These are phyloP conservation scores for Oidium heveae DNA, from an alignment of 2,329 filamentous ascomycete genomes.

Conservation along the genomic window DNA sequence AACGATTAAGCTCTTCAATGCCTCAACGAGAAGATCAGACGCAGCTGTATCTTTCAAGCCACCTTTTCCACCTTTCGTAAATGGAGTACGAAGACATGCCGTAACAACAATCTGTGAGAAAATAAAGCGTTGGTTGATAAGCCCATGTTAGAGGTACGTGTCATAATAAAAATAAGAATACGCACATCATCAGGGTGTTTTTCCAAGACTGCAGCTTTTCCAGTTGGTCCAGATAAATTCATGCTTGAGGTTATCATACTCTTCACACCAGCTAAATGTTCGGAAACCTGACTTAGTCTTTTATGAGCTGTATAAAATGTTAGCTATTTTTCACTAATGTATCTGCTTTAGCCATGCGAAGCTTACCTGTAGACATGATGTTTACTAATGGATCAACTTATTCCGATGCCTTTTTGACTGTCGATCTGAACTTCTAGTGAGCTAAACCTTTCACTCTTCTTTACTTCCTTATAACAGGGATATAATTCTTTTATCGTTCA, in stretches of 20 bases:
- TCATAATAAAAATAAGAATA: neutral
- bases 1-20: slow-evolving; percentile 56
- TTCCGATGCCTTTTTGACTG: too few relatives aligned
- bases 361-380: neutral
- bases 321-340: neutral
- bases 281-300: slow-evolving; percentile 26
- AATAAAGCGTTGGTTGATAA: slow-evolving; percentile 4
- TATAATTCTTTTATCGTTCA: too few relatives aligned
- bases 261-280: slow-evolving; percentile 27
- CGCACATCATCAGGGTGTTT: slow-evolving; percentile 43
- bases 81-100: slow-evolving; percentile 67
- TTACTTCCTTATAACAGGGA: too few relatives aligned
- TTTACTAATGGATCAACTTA: too few relatives aligned
- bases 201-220: slow-evolving; percentile 22
- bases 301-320: slow-evolving; percentile 9
- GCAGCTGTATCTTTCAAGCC: slow-evolving; percentile 86
- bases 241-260: slow-evolving; percentile 4
- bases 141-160: neutral
- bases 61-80: slow-evolving; percentile 83
- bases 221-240: slow-evolving; percentile 1
- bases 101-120: slow-evolving; percentile 54
- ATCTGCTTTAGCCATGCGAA: neutral
- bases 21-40: slow-evolving; percentile 62
- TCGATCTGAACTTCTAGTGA: too few relatives aligned
- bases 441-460: too few relatives aligned